phyloP scores from a whole-genome alignment of 2,329 filamentous ascomycete species.

The Drechslera avenae region DNA sequence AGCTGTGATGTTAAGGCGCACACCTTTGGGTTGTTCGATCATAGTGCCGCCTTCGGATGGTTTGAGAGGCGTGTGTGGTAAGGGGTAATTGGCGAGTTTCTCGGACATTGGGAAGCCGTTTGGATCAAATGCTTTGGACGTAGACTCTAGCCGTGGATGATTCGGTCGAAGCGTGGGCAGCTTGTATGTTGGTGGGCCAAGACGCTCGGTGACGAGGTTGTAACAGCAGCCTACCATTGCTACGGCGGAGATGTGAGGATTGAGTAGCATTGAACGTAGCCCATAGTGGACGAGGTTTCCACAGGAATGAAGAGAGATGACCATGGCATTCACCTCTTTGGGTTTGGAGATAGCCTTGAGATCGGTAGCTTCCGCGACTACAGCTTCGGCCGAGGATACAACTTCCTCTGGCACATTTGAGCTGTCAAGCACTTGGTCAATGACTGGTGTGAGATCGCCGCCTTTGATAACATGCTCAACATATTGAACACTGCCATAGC shows the following conservation, averaged over 20 bases:
- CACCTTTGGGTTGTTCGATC: slow-evolving; percentile 53
- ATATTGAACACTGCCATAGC: slow-evolving; percentile 75
- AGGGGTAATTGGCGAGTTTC: slow-evolving; percentile 61
- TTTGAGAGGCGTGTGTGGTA: slow-evolving; percentile 24
- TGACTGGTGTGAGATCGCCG: slow-evolving; percentile 71
- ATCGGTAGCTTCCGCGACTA: slow-evolving; percentile 30
- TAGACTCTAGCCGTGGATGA: slow-evolving; percentile 70
- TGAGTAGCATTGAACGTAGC: slow-evolving; percentile 82
- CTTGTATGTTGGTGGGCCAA: slow-evolving; percentile 87
- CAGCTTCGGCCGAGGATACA: slow-evolving; percentile 27
- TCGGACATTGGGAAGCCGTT: slow-evolving; percentile 94
- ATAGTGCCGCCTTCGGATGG: slow-evolving; percentile 12
- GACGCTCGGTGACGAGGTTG: slow-evolving; percentile 89
- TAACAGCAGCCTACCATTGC: slow-evolving; percentile 98
- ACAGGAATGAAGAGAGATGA: slow-evolving; percentile 94
- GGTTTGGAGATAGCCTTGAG: slow-evolving; percentile 38
- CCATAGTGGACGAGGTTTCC: slow-evolving; percentile 97
- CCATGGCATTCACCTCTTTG: slow-evolving; percentile 66
- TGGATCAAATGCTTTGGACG: slow-evolving; percentile 76
- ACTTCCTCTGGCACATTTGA: slow-evolving; percentile 34
- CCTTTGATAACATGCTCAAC: slow-evolving; percentile 75
- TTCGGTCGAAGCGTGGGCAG: slow-evolving; percentile 75
- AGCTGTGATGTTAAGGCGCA: slow-evolving; percentile 92
- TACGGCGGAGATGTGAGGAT: slow-evolving; percentile 83
- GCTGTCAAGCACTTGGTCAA: slow-evolving; percentile 64